A percentile compares a stretch with the other conserved stretches of the same genome.
Evolutionary conservation across 768 basidiomycete species (phyloP).

Genomic region (Leucogyrophana mollusca): DNA sequence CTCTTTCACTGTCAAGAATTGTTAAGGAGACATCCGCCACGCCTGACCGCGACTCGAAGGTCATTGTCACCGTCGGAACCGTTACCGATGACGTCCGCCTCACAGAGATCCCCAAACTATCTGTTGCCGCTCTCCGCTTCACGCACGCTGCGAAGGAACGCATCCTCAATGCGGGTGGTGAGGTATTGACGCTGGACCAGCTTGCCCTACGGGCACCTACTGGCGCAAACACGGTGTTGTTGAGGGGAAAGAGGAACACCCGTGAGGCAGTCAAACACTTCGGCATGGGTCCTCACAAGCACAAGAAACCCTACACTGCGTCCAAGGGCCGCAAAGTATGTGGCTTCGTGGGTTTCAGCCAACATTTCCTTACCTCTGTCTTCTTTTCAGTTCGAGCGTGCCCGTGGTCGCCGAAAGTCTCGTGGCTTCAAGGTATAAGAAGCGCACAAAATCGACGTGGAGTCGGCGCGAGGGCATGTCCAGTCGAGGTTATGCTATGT

Average conservation of each 20-base stretch:
- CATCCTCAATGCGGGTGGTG: constrained; percentile 94
- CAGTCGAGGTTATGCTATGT: constrained; percentile 22
- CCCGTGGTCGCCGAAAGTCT: constrained; percentile 98
- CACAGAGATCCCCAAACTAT: constrained; percentile 80
- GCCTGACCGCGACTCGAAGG: constrained; percentile 71
- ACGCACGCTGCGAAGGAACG: constrained; percentile 90
- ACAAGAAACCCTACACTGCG: constrained; percentile 96
- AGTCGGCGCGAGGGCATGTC: constrained; percentile 25
- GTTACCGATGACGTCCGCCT: constrained; percentile 96
- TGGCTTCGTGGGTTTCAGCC: not conserved
- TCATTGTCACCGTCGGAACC: constrained; percentile 86
- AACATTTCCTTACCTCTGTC: not conserved
- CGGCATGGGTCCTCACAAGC: constrained; percentile 97
- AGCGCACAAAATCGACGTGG: constrained; percentile 31
- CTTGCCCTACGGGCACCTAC: constrained; percentile 93
- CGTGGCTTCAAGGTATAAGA: constrained; percentile 93
- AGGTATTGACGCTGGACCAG: constrained; percentile 93
- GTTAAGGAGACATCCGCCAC: constrained; percentile 74
- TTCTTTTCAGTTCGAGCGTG: constrained; percentile 80
- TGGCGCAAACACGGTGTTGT: constrained; percentile 90
- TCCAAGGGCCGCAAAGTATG: constrained; percentile 94
- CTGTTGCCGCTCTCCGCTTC: constrained; percentile 94
- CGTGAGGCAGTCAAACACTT: constrained; percentile 98
- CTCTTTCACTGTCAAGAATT: constrained; percentile 92
- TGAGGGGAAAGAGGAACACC: constrained; percentile 89